Evolutionary conservation across 345 rosid genomes (phyloP).

Genomic region (Ceriops tagal): DNA sequence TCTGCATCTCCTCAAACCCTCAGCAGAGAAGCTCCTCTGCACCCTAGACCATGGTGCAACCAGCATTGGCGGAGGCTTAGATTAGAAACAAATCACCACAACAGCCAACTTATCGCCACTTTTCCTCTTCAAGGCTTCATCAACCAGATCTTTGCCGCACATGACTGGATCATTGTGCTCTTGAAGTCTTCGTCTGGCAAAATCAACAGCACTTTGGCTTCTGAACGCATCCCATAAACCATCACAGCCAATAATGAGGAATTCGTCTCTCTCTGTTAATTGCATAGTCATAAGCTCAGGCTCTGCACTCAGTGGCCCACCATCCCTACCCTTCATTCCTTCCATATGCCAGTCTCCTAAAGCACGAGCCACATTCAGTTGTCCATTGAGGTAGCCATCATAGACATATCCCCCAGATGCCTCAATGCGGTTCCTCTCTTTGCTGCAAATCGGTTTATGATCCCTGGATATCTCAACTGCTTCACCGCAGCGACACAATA

Average conservation of each 20-base stretch:
- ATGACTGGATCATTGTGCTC: conserved; percentile 72
- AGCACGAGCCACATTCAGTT: conserved; percentile 78
- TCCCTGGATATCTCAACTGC: conserved; percentile 88
- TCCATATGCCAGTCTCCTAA: conserved; percentile 93
- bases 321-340: conserved; percentile 62
- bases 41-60: conserved; percentile 60
- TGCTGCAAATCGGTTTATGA: conserved; percentile 69
- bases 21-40: conserved; percentile 68
- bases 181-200: conserved; percentile 76
- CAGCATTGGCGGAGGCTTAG: conserved; percentile 64
- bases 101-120: conserved; percentile 74
- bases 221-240: conserved; percentile 93
- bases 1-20: conserved; percentile 73
- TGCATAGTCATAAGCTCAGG: conserved; percentile 63
- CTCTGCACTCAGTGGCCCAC: conserved; percentile 82
- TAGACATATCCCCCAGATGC: conserved; percentile 63
- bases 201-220: conserved; percentile 86
- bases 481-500: conserved; percentile 66
- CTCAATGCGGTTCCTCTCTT: conserved; percentile 65
- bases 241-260: conserved; percentile 77
- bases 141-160: conserved; percentile 73
- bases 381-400: conserved; percentile 81
- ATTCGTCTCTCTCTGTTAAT: conserved; percentile 70
- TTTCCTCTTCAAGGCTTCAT: conserved; percentile 85
- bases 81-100: conserved; percentile 71